Evolutionary conservation across 148 eudicot species (phyloP).

Genomic region (Silene latifolia): DNA sequence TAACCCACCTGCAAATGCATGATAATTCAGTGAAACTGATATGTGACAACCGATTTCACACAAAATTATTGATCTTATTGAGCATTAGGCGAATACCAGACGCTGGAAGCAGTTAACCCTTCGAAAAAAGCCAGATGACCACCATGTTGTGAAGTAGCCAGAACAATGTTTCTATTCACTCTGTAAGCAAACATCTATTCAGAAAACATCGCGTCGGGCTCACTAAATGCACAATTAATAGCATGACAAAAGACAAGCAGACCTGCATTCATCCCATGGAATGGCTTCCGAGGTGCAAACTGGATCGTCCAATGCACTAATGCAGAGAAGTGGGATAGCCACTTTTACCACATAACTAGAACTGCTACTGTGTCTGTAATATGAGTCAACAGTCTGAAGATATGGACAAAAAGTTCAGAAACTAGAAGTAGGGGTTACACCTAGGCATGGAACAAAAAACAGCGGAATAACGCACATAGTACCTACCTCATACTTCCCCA

Average conservation of each 20-base stretch:
- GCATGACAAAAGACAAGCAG: constrained; percentile 14
- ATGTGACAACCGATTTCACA: not conserved
- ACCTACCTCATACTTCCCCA: constrained; percentile 76
- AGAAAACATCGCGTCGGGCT: constrained; percentile 1
- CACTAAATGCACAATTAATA: not conserved
- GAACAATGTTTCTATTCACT: constrained; percentile 72
- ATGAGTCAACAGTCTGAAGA: constrained; percentile 80
- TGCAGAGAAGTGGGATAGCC: constrained; percentile 80
- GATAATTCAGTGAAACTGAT: constrained; percentile 8
- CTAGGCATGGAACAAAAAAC: not conserved
- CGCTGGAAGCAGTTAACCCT: constrained; percentile 73
- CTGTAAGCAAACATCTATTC: constrained; percentile 32
- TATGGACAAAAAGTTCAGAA: constrained; percentile 19
- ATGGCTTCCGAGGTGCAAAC: constrained; percentile 89
- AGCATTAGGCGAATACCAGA: constrained; percentile 50
- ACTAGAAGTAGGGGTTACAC: not conserved
- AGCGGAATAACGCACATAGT: not conserved
- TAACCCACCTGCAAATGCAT: constrained; percentile 77
- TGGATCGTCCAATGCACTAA: constrained; percentile 95
- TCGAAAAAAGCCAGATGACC: constrained; percentile 94
- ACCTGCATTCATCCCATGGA: constrained; percentile 99
- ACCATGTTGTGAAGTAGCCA: constrained; percentile 79
- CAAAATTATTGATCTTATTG: not conserved
- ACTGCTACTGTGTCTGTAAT: constrained; percentile 82
- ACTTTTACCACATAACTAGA: constrained; percentile 58